These are phyloP conservation scores for Colletotrichum tropicale DNA, from an alignment of 2,329 filamentous ascomycete genomes.

Conservation along the genomic window DNA sequence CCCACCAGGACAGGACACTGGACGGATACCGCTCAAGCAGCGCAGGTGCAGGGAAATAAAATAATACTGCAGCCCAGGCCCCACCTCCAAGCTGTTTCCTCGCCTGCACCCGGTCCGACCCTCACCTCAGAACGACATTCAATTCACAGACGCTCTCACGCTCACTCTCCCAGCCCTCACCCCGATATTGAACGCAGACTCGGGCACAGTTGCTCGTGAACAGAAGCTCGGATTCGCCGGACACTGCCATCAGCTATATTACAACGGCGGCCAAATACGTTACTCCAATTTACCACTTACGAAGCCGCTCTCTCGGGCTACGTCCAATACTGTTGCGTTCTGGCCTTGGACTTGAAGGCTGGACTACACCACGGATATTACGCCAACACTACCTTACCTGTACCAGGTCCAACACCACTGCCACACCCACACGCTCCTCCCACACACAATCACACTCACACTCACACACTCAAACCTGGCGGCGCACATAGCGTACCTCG, in stretches of 20 bases:
- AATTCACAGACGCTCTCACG: not conserved
- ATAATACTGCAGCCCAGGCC: not conserved
- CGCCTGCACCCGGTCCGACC: slow-evolving; percentile 8
- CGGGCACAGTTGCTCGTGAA: not conserved
- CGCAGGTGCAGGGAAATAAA: not conserved
- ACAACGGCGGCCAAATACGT: not conserved
- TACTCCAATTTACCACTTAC: not conserved
- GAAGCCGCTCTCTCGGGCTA: not conserved
- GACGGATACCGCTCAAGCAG: not conserved
- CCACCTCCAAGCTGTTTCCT: not conserved
- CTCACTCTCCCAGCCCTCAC: not conserved
- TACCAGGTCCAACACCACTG: not conserved
- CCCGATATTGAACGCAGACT: not conserved
- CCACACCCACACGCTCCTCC: not conserved
- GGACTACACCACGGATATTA: not conserved
- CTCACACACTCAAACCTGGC: not conserved
- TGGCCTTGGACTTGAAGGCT: not conserved
- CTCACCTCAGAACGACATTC: not conserved
- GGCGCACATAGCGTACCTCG: not conserved
- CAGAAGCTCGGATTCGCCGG: not conserved
- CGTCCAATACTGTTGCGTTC: not conserved
- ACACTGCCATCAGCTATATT: not conserved
- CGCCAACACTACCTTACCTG: not conserved
- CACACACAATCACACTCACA: not conserved
- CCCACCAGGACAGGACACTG: not conserved